phyloP scores from a whole-genome alignment of 73 alveolate genomes.

The Tetrahymena thermophila region DNA sequence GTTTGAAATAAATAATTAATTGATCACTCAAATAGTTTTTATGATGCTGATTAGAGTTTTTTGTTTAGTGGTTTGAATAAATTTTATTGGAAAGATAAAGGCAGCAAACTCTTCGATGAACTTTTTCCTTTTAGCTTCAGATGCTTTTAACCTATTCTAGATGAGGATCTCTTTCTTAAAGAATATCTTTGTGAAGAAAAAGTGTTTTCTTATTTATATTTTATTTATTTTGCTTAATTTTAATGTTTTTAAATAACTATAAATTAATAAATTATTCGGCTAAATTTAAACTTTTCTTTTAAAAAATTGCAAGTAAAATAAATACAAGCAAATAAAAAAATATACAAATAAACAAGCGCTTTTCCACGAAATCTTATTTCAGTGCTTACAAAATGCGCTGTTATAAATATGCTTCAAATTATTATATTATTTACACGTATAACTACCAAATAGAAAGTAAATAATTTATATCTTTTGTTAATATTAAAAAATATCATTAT shows the following conservation, averaged over 20 bases:
- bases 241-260: not conserved
- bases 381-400: not conserved
- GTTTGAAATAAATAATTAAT: not conserved
- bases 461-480: not conserved
- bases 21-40: not conserved
- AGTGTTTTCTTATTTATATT: not conserved
- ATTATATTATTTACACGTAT: not conserved
- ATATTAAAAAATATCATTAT: not conserved
- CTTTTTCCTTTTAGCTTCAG: not conserved
- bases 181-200: not conserved
- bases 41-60: not conserved
- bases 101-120: not conserved
- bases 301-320: not conserved
- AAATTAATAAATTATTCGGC: not conserved
- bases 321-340: too few relatives aligned
- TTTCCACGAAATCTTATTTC: not conserved
- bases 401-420: not conserved
- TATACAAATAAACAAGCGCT: not conserved
- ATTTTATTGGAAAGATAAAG: not conserved
- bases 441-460: not conserved
- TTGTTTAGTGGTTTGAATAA: not conserved
- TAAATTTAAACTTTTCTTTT: not conserved
- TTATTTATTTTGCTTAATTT: not conserved
- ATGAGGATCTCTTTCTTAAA: not conserved
- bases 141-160: not conserved